Evolutionary conservation across 176 grass and related monocot genomes (phyloP), one percentile per base, ranked within the genome.

Genomic region (Panicum miliaceum): DNA sequence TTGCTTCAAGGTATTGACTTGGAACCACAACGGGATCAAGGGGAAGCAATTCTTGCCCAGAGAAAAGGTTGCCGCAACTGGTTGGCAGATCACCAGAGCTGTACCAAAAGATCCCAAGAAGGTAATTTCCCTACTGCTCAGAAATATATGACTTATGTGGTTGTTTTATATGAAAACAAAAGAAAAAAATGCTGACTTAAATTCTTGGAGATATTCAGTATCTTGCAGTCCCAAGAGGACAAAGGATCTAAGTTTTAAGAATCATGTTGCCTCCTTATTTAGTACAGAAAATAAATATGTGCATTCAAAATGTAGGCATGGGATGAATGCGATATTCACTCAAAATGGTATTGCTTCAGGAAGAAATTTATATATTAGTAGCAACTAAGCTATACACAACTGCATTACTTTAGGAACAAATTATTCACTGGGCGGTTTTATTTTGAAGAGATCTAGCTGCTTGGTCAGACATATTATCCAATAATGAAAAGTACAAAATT

Each of bases 11-110:
- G 29, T 68, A 74, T 62, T 89, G 36, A 78, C 74, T 63, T 71
- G 83, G 77, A 86, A 82, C 20, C 73, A 89, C 67, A 87, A 85
- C 42, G 60, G 67, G 52, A 85, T 85, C 71, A 97, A 87, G 76
- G 60, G 57, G 19, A 88, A 76, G 37, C 73, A 87, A 46, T 51
- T 86, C 79, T 51, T 82, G 54, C 68, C 68, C 43, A 71, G 11
- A 86, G 79, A 85, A 84, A 77, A 76, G 51, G 41, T 48, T 61
- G 71, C 81, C 79, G 75, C 77, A 14, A 51, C 68, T 79, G 82
- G 73, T 45, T 54, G 71, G 82, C 62, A 61, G 35, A 78, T 71
- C 36, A 43, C 19, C 80, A 61, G 27, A 68, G 80, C 80, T 63
- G 43, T 8, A 72, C 35, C 35, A 32, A 34, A 78, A 6, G 51